phyloP scores from a whole-genome alignment of 139 green algal genomes.

The Chlorella sp. region DNA sequence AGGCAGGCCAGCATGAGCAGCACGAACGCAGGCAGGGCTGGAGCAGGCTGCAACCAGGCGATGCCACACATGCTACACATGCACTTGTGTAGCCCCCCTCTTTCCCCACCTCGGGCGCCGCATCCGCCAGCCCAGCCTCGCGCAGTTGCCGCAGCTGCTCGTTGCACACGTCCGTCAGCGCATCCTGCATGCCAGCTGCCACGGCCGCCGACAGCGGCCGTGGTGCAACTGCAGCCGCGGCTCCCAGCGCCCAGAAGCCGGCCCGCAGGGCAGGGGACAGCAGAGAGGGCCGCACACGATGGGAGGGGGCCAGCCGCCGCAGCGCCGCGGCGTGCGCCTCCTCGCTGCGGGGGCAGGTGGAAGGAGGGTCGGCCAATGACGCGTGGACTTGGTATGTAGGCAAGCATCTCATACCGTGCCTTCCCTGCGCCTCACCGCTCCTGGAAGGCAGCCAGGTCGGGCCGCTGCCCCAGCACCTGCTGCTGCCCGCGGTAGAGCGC shows the following conservation, averaged over 20 bases:
- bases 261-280: conserved; percentile 2
- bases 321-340: conserved; percentile 12
- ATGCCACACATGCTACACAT: no score
- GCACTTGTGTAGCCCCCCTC: no score
- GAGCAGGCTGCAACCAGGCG: no score
- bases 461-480: neutral
- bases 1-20: no score
- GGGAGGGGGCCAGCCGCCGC: conserved; percentile 5
- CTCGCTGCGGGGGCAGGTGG: neutral
- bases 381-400: no score
- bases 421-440: neutral
- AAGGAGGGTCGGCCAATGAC: no score
- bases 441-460: conserved; percentile 21
- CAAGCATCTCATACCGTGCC: neutral
- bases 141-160: conserved; percentile 64
- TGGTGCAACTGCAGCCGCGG: neutral
- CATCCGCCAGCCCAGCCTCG: conserved; percentile 41
- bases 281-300: conserved; percentile 25
- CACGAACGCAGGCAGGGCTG: no score
- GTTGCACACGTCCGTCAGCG: conserved; percentile 67
- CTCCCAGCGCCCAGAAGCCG: conserved; percentile 29
- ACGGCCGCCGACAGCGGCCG: conserved; percentile 21
- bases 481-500: conserved; percentile 29
- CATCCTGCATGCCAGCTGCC: conserved; percentile 59
- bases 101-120: conserved; percentile 32